Evolutionary conservation across 345 rosid species (phyloP).

Genomic region (Lagerstroemia speciosa): DNA sequence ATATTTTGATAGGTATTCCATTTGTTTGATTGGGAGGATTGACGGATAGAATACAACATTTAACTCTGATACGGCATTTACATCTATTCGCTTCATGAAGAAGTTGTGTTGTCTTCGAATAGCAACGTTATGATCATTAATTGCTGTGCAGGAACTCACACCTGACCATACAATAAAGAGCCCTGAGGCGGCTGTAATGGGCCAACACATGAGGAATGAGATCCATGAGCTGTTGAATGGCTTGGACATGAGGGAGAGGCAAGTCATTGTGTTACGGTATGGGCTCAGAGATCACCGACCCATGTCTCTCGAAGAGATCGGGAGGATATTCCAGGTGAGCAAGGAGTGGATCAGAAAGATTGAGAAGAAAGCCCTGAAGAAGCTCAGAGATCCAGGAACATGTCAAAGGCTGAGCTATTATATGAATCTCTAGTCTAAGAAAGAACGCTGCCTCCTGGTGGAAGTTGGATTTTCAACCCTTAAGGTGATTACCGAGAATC

Average conservation of each 20-base stretch:
- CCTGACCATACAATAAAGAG: slow-evolving; percentile 38
- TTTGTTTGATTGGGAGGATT: too few species aligned
- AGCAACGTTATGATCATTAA: not conserved
- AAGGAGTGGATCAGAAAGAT: slow-evolving; percentile 79
- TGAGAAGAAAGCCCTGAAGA: slow-evolving; percentile 53
- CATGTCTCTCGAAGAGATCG: slow-evolving; percentile 68
- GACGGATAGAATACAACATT: not conserved
- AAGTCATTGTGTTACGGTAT: slow-evolving; percentile 52
- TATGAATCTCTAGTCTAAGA: slow-evolving; percentile 7
- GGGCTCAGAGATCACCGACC: slow-evolving; percentile 48
- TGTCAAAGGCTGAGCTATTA: slow-evolving; percentile 36
- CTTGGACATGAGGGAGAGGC: slow-evolving; percentile 60
- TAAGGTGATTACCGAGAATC: not conserved
- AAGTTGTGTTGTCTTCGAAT: not conserved
- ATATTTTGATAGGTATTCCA: not conserved
- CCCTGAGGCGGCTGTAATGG: slow-evolving; percentile 47
- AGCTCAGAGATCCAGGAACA: slow-evolving; percentile 38
- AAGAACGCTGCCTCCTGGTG: not conserved
- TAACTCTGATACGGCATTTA: too few species aligned
- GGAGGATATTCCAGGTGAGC: slow-evolving; percentile 53
- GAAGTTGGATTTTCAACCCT: not conserved
- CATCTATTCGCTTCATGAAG: not conserved
- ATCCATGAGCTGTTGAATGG: slow-evolving; percentile 36
- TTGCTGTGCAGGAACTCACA: slow-evolving; percentile 43
- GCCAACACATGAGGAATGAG: slow-evolving; percentile 47